Evolutionary conservation across 2,329 filamentous ascomycete species (phyloP).

Genomic region (Ceratocystis cacaofunesta): DNA sequence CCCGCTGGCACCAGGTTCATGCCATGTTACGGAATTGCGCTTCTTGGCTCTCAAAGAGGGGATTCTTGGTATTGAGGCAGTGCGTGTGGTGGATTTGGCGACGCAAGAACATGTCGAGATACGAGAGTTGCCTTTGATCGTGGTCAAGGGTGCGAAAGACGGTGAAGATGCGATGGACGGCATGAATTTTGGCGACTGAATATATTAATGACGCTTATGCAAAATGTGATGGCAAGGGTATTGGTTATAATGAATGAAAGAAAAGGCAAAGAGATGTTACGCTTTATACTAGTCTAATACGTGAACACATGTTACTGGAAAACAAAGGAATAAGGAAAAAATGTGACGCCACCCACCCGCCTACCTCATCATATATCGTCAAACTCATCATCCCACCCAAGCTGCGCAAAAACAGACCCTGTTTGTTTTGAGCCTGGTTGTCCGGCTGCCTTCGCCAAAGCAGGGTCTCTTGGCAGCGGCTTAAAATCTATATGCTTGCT

Average conservation of each 20-base stretch:
- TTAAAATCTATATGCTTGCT: constrained; percentile 6
- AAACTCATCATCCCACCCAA: constrained; percentile 45
- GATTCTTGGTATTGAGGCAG: constrained; percentile 53
- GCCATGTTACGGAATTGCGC: constrained; percentile 56
- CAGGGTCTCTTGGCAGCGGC: constrained; percentile 4
- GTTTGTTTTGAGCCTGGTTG: neutral
- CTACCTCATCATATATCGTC: constrained; percentile 27
- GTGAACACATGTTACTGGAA: neutral
- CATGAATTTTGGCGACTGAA: neutral
- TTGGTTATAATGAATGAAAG: neutral
- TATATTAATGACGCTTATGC: neutral
- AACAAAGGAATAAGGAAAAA: constrained; percentile 3
- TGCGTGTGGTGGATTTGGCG: constrained; percentile 57
- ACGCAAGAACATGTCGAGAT: constrained; percentile 67
- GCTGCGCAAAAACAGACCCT: constrained; percentile 36
- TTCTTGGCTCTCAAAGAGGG: constrained; percentile 56
- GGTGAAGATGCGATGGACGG: neutral
- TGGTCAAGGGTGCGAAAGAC: constrained; percentile 30
- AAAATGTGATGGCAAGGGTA: neutral
- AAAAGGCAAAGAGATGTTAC: neutral
- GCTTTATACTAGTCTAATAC: neutral
- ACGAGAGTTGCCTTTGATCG: constrained; percentile 54
- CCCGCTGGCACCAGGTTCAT: constrained; percentile 55
- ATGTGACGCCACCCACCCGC: constrained; percentile 12
- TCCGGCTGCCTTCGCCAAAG: neutral